phyloP scores from a whole-genome alignment of 768 basidiomycete species.

The Suillus fuscotomentosus region DNA sequence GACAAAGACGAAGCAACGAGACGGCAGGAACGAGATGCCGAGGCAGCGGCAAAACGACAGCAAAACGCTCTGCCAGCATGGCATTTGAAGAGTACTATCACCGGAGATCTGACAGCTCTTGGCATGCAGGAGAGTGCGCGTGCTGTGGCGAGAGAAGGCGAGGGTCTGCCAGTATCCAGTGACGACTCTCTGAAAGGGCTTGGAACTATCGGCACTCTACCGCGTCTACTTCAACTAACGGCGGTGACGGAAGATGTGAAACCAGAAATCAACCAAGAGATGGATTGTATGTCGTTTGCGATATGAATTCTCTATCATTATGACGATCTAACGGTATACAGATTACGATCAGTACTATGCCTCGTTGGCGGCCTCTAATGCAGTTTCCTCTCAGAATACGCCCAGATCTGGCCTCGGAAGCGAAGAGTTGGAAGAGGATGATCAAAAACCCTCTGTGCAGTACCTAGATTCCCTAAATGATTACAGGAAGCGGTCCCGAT shows the following conservation, averaged over 20 bases:
- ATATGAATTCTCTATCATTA: not conserved
- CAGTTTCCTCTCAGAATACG: conserved; percentile 58
- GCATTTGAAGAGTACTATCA: conserved; percentile 95
- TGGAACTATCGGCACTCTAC: conserved; percentile 46
- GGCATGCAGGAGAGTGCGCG: conserved; percentile 75
- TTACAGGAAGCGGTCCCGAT: conserved; percentile 72
- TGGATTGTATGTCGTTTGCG: conserved; percentile 56
- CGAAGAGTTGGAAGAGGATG: conserved; percentile 66
- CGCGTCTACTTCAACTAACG: conserved; percentile 27
- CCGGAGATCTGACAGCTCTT: conserved; percentile 86
- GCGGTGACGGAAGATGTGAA: conserved; percentile 39
- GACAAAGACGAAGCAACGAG: conserved; percentile 84
- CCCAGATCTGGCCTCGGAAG: conserved; percentile 50
- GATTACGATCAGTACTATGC: conserved; percentile 86
- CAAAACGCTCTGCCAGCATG: conserved; percentile 93
- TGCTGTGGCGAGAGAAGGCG: conserved; percentile 35
- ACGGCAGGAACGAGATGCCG: conserved; percentile 69
- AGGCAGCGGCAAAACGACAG: conserved; percentile 81
- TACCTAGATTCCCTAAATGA: conserved; percentile 71
- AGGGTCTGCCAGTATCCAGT: conserved; percentile 45
- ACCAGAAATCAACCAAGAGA: conserved; percentile 52
- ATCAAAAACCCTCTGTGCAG: conserved; percentile 63
- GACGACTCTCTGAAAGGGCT: conserved; percentile 74
- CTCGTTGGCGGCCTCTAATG: conserved; percentile 62
- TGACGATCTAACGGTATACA: conserved; percentile 22